Evolutionary conservation across 768 basidiomycete genomes (phyloP).

Genomic region (Galerina sulciceps): DNA sequence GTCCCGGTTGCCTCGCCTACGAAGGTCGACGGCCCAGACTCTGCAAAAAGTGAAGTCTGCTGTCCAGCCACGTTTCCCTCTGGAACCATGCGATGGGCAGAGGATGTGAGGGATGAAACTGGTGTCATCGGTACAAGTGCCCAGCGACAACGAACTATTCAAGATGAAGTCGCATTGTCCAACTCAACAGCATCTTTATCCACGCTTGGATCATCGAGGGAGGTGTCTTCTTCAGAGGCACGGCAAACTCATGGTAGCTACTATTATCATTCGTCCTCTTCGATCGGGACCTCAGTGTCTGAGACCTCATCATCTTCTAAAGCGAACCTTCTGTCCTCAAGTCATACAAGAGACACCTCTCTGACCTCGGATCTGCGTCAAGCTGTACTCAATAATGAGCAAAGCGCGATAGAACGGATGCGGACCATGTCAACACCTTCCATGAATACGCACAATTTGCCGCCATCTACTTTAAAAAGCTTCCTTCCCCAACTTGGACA

Average conservation of each 20-base stretch:
- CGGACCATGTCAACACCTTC: constrained; percentile 26
- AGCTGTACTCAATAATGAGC: constrained; percentile 13
- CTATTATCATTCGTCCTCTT: constrained; percentile 27
- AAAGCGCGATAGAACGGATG: constrained; percentile 16
- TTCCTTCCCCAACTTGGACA: not conserved
- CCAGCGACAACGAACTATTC: not conserved
- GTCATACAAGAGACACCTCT: not conserved
- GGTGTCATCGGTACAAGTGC: constrained; percentile 13
- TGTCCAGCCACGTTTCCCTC: constrained; percentile 8
- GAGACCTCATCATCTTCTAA: constrained; percentile 27
- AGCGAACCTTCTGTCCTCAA: constrained; percentile 12
- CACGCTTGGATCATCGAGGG: constrained; percentile 24
- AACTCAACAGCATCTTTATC: not conserved
- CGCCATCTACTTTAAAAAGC: not conserved
- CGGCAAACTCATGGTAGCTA: constrained; percentile 18
- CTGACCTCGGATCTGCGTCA: constrained; percentile 8
- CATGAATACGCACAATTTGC: not conserved
- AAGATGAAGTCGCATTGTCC: not conserved
- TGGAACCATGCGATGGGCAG: constrained; percentile 52
- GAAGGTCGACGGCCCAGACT: constrained; percentile 27
- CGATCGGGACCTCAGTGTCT: constrained; percentile 29
- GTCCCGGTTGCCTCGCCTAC: constrained; percentile 31
- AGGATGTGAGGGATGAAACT: constrained; percentile 33
- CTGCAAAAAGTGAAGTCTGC: constrained; percentile 13
- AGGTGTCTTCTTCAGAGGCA: constrained; percentile 17